A percentile compares a stretch with the other conserved stretches of the same genome.
phyloP scores from a whole-genome alignment of 495 filamentous ascomycete species.

The Rhizodiscina lignyota region DNA sequence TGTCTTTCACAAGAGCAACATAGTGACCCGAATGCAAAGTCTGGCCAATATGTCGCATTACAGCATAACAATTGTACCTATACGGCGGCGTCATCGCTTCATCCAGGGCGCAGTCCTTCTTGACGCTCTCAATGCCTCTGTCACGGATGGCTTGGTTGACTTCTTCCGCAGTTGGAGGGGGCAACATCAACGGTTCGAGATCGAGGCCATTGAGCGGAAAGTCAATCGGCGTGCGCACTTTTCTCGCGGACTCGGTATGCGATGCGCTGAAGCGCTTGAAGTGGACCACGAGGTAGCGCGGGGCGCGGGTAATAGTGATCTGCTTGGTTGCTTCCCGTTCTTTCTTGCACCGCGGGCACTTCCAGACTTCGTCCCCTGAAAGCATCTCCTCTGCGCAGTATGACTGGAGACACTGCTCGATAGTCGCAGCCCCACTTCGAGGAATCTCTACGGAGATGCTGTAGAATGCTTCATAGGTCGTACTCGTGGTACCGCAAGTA shows the following conservation, averaged over 20 bases:
- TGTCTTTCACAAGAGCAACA: conserved; percentile 46
- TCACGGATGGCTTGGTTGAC: conserved; percentile 7
- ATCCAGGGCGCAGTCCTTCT: conserved; percentile 15
- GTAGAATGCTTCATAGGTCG: conserved; percentile 58
- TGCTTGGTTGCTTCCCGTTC: conserved; percentile 53
- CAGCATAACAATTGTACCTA: conserved; percentile 55
- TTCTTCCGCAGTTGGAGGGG: conserved; percentile 17
- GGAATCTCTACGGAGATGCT: conserved; percentile 53
- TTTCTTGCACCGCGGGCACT: conserved; percentile 53
- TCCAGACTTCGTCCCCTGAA: conserved; percentile 51
- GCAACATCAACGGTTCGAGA: conserved; percentile 42
- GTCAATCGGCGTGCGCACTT: conserved; percentile 50
- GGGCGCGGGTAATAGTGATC: conserved; percentile 56
- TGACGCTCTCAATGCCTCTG: conserved; percentile 4
- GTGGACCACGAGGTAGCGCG: conserved; percentile 55
- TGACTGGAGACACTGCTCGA: conserved; percentile 47
- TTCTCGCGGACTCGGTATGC: conserved; percentile 38
- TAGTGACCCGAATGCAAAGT: conserved; percentile 55
- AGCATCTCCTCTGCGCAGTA: conserved; percentile 55
- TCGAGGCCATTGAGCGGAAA: conserved; percentile 50
- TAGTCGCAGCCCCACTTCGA: conserved; percentile 28
- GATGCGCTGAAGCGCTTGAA: conserved; percentile 55
- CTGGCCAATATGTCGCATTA: conserved; percentile 48
- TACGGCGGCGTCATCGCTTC: conserved; percentile 44
- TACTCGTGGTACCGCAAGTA: conserved; percentile 47